These are phyloP conservation scores for Taiwanofungus camphoratus DNA, from an alignment of 1,284 basidiomycete species.

Conservation along the genomic window DNA sequence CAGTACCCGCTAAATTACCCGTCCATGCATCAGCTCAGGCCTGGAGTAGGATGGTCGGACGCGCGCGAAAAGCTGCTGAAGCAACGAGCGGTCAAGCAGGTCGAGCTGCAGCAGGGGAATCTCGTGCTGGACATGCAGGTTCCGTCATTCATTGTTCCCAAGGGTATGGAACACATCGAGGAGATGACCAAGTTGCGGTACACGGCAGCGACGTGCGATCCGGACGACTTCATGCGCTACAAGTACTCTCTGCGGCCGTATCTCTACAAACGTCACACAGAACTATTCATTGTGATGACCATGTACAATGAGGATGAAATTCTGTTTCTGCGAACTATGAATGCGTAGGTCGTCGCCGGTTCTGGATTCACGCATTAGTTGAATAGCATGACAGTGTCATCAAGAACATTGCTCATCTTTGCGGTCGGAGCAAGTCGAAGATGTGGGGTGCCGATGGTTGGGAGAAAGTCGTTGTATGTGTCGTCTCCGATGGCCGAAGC, in stretches of 20 bases:
- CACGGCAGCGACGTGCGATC: slow-evolving; percentile 92
- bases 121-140: slow-evolving; percentile 79
- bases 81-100: slow-evolving; percentile 71
- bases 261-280: slow-evolving; percentile 80
- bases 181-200: slow-evolving; percentile 87
- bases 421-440: slow-evolving; percentile 74
- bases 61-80: slow-evolving; percentile 75
- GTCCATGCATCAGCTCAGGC: slow-evolving; percentile 45
- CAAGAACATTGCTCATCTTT: slow-evolving; percentile 86
- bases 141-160: slow-evolving; percentile 72
- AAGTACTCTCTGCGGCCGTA: slow-evolving; percentile 84
- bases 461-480: slow-evolving; percentile 93
- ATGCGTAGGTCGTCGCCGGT: slow-evolving; percentile 48
- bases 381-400: slow-evolving; percentile 53
- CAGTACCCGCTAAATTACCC: slow-evolving; percentile 50
- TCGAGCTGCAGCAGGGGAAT: slow-evolving; percentile 80
- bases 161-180: slow-evolving; percentile 54
- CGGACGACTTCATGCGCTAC: slow-evolving; percentile 77
- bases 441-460: slow-evolving; percentile 94
- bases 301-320: slow-evolving; percentile 97
- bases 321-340: slow-evolving; percentile 83
- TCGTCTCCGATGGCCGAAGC: slow-evolving; percentile 87
- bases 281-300: slow-evolving; percentile 93
- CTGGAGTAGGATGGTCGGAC: slow-evolving; percentile 57
- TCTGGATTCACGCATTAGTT: slow-evolving; percentile 2